Conservation (phyloP, 805 yeast species). For the Debaryomyces tyrocola region DNA sequence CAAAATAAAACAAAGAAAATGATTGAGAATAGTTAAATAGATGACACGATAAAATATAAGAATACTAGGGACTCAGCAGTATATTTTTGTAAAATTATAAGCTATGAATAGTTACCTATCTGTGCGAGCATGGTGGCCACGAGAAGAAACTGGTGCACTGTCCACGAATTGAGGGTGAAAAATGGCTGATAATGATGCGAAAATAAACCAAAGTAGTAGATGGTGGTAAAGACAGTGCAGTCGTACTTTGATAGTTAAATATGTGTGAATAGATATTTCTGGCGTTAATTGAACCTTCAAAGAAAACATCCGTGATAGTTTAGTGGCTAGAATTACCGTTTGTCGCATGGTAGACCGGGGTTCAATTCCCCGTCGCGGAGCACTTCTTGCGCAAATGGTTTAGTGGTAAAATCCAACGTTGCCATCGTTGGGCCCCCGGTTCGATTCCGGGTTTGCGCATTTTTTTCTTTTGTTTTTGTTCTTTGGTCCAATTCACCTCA, state of each 20-base stretch:
- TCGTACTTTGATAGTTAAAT: conserved; percentile 77
- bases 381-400: conserved; percentile 13
- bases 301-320: conserved; percentile 18
- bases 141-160: conserved; percentile 87
- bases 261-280: conserved; percentile 74
- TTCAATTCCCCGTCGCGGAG: conserved; percentile 23
- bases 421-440: conserved; percentile 18
- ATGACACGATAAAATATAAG: too few species aligned
- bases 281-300: too few species aligned
- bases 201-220: conserved; percentile 88
- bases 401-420: conserved; percentile 16
- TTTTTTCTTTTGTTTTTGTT: conserved; percentile 2
- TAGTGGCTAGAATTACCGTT: conserved; percentile 23
- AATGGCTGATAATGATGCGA: conserved; percentile 70
- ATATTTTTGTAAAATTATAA: too few species aligned
- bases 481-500: too few species aligned
- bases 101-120: conserved; percentile 26
- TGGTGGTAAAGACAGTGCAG: conserved; percentile 74
- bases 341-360: conserved; percentile 24
- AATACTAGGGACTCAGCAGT: too few species aligned
- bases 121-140: conserved; percentile 91
- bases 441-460: conserved; percentile 17
- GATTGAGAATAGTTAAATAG: too few species aligned
- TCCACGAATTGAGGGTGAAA: conserved; percentile 84
- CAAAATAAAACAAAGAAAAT: too few species aligned